Evolutionary conservation across 2,329 filamentous ascomycete species (phyloP), one percentile per base, ranked within the genome.

Genomic region (Ceratocystis ficicola): DNA sequence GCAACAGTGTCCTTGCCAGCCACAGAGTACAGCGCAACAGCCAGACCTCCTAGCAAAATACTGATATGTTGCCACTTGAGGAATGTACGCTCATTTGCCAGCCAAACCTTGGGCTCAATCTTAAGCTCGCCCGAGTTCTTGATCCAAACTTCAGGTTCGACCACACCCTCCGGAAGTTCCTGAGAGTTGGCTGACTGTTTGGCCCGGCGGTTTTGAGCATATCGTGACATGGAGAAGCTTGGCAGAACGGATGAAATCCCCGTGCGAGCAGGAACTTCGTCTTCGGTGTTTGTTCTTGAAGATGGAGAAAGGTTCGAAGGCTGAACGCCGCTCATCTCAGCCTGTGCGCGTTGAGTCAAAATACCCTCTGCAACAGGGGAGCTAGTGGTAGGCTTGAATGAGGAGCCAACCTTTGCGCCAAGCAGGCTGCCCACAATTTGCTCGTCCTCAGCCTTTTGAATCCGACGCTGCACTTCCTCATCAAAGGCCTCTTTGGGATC

Each of bases 31-130:
- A 99, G 78, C 25, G 87, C 89, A 12, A 99, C 78, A 0, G 90
- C 89, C 36, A 99, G 77, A 25, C 87, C 86, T 46, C 91, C 92
- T 28, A 99, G 85, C 15, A 99, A 81, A 62, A 99, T 85, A 68
- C 86, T 87, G 72, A 99, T 91, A 75, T 97, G 92, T 78, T 97
- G 90, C 94, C 94, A 99, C 76, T 96, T 97, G 75, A 99, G 87
- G 74, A 96, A 99, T 0, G 94, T 99, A 68, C 94, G 87, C 77
- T 99, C 93, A 76, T 99, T 99, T 65, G 94, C 94, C 66, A 99
- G 86, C 93, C 94, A 99, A 36, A 99, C 93, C 77, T 99, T 99
- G 68, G 90, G 91, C 77, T 99, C 94, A 66, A 99, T 90, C 73
- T 91, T 88, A 69, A 97, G 83, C 44, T 91, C 89, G 2, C 94